These are phyloP conservation scores for Corymbia maculata DNA, from an alignment of 345 rosid species.

Conservation along the genomic window DNA sequence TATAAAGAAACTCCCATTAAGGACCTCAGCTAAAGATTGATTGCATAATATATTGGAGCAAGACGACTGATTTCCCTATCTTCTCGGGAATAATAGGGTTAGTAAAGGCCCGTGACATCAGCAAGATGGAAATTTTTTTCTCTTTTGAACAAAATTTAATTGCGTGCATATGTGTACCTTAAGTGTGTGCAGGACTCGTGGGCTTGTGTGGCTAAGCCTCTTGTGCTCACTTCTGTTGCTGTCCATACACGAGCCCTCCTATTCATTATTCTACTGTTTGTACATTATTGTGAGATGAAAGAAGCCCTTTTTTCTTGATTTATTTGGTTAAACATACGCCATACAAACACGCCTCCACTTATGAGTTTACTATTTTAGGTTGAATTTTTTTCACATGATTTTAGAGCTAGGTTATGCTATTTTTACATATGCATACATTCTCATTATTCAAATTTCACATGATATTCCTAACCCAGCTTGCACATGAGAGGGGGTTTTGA, in stretches of 20 bases:
- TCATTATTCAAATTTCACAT: background rate
- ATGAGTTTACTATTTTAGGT: background rate
- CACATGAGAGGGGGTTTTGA: fast-evolving
- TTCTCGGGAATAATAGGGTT: background rate
- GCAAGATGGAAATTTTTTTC: background rate
- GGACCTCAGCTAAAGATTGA: background rate
- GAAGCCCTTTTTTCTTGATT: background rate
- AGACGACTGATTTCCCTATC: background rate
- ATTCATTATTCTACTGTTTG: background rate
- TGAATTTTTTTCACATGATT: background rate
- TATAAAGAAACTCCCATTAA: background rate
- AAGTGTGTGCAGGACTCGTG: background rate
- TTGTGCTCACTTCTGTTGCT: background rate
- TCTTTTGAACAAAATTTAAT: background rate
- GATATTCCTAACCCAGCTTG: background rate
- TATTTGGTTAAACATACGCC: background rate
- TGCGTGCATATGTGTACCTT: background rate
- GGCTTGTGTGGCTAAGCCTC: background rate
- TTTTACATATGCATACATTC: background rate
- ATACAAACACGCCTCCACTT: background rate
- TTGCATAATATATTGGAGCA: background rate
- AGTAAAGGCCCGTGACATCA: background rate
- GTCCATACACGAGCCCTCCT: background rate
- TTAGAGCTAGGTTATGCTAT: background rate
- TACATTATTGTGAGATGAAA: background rate